Percentiles rank a stretch among this genome's conserved stretches.
These are phyloP conservation scores for Colletotrichum trifolii DNA, from an alignment of 2,329 filamentous ascomycete genomes.

Conservation along the genomic window DNA sequence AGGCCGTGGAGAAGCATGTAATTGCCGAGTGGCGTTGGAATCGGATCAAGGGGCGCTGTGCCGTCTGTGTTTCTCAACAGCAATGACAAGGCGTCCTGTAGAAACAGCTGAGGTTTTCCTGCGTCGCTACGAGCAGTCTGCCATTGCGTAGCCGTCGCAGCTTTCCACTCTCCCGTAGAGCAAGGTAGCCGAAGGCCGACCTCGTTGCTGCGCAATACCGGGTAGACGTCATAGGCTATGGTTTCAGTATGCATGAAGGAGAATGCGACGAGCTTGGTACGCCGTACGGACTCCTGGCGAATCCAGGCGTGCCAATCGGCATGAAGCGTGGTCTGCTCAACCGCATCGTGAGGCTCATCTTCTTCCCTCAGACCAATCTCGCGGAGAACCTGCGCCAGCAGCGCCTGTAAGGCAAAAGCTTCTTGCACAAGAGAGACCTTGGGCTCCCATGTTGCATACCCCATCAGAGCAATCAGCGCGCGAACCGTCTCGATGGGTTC, in stretches of 20 bases:
- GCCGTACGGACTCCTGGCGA: slow-evolving; percentile 45
- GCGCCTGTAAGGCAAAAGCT: slow-evolving; percentile 47
- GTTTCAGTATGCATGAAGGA: slow-evolving; percentile 52
- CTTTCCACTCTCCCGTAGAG: slow-evolving; percentile 51
- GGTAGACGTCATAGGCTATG: slow-evolving; percentile 52
- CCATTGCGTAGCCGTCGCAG: slow-evolving; percentile 45
- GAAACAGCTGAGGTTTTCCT: slow-evolving; percentile 47
- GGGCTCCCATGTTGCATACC: slow-evolving; percentile 51
- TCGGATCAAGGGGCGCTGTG: slow-evolving; percentile 45
- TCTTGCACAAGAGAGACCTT: slow-evolving; percentile 47
- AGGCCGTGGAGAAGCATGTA: slow-evolving; percentile 51
- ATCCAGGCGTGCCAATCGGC: slow-evolving; percentile 46
- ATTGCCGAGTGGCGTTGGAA: slow-evolving; percentile 51
- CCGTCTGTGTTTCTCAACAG: slow-evolving; percentile 45
- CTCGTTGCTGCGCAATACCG: slow-evolving; percentile 50
- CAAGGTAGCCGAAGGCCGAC: slow-evolving; percentile 48
- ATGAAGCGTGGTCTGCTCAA: slow-evolving; percentile 29
- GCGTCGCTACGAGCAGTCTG: slow-evolving; percentile 42
- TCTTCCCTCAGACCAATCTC: slow-evolving; percentile 48
- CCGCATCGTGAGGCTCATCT: slow-evolving; percentile 6
- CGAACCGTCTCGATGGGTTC: slow-evolving; percentile 48
- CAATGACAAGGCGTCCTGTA: slow-evolving; percentile 49
- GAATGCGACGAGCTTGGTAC: slow-evolving; percentile 51
- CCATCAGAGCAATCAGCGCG: slow-evolving; percentile 50
- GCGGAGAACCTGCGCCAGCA: slow-evolving; percentile 48